Evolutionary conservation across 2,329 filamentous ascomycete genomes (phyloP).

Genomic region (Colletotrichum sp.): DNA sequence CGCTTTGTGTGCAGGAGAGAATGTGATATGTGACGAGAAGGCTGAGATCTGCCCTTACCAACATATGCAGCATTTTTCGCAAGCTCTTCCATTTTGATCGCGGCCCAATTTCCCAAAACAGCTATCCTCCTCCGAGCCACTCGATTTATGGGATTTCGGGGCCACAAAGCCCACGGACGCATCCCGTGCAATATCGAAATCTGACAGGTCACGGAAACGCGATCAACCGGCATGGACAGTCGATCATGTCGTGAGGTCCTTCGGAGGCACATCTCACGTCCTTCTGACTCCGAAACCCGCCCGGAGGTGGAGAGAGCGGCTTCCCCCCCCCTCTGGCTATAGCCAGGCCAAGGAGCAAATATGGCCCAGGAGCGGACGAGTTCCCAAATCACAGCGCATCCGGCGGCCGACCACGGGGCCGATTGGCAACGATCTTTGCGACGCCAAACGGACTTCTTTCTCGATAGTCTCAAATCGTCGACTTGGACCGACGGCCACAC

Average conservation of each 20-base stretch:
- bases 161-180: neutral
- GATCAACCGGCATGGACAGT: slow-evolving; percentile 19
- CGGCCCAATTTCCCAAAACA: slow-evolving; percentile 14
- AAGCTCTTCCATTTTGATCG: slow-evolving; percentile 22
- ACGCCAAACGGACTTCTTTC: slow-evolving; percentile 2
- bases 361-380: neutral
- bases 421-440: neutral
- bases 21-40: slow-evolving; percentile 10
- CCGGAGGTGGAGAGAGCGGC: neutral
- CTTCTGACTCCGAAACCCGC: neutral
- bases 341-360: neutral
- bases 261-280: neutral
- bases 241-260: slow-evolving; percentile 5
- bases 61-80: slow-evolving; percentile 12
- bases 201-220: slow-evolving; percentile 14
- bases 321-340: neutral
- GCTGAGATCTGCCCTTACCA: slow-evolving; percentile 10
- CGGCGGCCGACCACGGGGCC: slow-evolving; percentile 4
- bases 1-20: neutral
- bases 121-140: slow-evolving; percentile 7
- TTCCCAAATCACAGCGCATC: neutral
- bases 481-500: neutral
- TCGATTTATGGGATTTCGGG: neutral
- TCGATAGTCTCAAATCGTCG: neutral
- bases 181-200: neutral